These are phyloP conservation scores for Sergeia podlipaevii DNA, from an alignment of 208 protist species.

Conservation along the genomic window DNA sequence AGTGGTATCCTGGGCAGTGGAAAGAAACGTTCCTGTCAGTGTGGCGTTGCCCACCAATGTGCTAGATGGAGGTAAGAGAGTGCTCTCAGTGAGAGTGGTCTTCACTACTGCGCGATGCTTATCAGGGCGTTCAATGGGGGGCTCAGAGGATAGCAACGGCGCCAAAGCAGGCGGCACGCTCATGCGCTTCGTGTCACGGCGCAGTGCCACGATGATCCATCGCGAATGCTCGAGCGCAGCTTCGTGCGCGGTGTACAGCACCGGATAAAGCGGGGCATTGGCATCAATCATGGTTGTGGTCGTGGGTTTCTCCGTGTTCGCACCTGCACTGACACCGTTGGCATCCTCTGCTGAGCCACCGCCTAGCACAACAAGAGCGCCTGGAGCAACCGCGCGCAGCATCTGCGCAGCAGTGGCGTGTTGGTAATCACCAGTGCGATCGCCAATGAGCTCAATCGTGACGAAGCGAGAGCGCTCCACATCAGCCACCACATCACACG, in stretches of 20 bases:
- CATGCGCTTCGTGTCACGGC: slow-evolving; percentile 29
- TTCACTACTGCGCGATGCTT: slow-evolving; percentile 29
- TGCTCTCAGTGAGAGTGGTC: slow-evolving; percentile 13
- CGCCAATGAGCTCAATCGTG: slow-evolving; percentile 76
- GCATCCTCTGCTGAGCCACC: background rate
- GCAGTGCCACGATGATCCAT: slow-evolving; percentile 55
- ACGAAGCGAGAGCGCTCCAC: slow-evolving; percentile 55
- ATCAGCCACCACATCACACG: slow-evolving; percentile 42
- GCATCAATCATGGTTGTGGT: background rate
- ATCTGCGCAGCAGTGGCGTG: slow-evolving; percentile 47
- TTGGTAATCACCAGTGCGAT: slow-evolving; percentile 65
- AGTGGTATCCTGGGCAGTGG: too few species aligned
- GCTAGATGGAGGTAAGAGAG: too few species aligned
- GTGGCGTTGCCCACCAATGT: too few species aligned
- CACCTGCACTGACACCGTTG: too few species aligned
- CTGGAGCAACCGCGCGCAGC: slow-evolving; percentile 14
- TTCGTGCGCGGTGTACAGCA: slow-evolving; percentile 58
- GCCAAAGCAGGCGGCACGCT: slow-evolving; percentile 56
- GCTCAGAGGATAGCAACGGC: slow-evolving; percentile 67
- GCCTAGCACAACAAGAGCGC: background rate
- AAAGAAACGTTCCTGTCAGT: too few species aligned
- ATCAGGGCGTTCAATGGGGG: slow-evolving; percentile 61
- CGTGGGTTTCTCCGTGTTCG: background rate
- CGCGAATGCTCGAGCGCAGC: slow-evolving; percentile 28
- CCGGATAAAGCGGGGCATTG: slow-evolving; percentile 32